A percentile compares a stretch with the other conserved stretches of the same genome.
phyloP scores from a whole-genome alignment of 139 green algal species.

The Yamagishiella unicocca region DNA sequence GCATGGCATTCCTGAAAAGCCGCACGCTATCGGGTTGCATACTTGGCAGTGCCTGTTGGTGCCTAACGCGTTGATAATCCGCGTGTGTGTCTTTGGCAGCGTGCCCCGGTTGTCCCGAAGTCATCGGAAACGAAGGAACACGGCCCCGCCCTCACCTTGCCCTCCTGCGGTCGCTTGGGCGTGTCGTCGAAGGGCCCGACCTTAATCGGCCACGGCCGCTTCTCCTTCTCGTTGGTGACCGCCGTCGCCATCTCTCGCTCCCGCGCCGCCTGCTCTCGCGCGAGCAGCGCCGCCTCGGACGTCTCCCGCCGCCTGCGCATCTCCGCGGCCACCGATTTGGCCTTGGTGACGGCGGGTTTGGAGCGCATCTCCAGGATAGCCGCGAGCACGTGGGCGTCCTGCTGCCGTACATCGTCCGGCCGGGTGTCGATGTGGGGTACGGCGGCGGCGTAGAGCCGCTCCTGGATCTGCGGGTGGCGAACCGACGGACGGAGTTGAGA shows the following conservation, averaged over 20 bases:
- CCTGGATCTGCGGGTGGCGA: slow-evolving; percentile 7
- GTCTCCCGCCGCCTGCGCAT: slow-evolving; percentile 25
- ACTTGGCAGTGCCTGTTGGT: too few relatives aligned
- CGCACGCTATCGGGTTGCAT: too few relatives aligned
- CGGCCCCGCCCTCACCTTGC: not conserved
- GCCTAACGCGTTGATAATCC: too few relatives aligned
- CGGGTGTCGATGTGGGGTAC: slow-evolving; percentile 17
- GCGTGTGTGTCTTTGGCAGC: too few relatives aligned
- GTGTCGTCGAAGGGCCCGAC: slow-evolving; percentile 67
- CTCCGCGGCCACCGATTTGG: slow-evolving; percentile 6
- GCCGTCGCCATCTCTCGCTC: slow-evolving; percentile 42
- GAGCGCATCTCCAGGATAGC: slow-evolving; percentile 24
- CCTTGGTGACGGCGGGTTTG: not conserved
- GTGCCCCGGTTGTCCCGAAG: too few relatives aligned
- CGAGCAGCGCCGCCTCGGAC: slow-evolving; percentile 24
- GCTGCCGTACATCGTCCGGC: not conserved
- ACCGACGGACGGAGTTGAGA: too few relatives aligned
- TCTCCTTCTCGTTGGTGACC: slow-evolving; percentile 40
- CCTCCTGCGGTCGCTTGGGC: slow-evolving; percentile 59
- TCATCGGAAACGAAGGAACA: too few relatives aligned
- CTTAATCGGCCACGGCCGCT: slow-evolving; percentile 59
- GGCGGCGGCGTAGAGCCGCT: slow-evolving; percentile 20
- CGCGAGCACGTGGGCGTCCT: slow-evolving; percentile 21
- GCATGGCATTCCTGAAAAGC: too few relatives aligned
- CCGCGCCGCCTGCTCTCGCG: slow-evolving; percentile 7